These are phyloP conservation scores for Knoxdaviesia proteae DNA, from an alignment of 2,329 filamentous ascomycete species.

Conservation along the genomic window DNA sequence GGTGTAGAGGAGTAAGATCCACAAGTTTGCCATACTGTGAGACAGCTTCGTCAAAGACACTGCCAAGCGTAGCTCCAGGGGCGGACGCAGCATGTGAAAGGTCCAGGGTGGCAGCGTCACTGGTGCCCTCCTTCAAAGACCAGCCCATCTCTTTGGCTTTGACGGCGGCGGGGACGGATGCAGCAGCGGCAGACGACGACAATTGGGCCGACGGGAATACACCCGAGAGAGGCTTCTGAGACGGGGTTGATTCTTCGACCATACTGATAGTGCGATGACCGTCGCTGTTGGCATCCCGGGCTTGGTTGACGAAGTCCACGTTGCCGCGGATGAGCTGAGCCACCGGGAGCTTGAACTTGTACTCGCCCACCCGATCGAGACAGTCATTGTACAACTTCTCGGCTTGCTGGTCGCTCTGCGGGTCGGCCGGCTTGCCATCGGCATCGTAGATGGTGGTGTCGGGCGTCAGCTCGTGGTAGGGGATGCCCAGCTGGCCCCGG, in stretches of 20 bases:
- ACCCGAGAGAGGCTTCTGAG: slow-evolving; percentile 6
- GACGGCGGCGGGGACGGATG: slow-evolving; percentile 34
- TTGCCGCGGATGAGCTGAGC: slow-evolving; percentile 64
- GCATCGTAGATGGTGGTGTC: slow-evolving; percentile 78
- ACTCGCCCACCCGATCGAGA: slow-evolving; percentile 74
- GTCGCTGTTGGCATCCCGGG: slow-evolving; percentile 55
- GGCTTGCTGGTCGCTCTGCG: slow-evolving; percentile 57
- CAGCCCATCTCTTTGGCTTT: slow-evolving; percentile 71
- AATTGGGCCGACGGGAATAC: too few species aligned
- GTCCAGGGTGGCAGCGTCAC: slow-evolving; percentile 46
- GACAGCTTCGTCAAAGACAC: slow-evolving; percentile 83
- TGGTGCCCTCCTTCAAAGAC: slow-evolving; percentile 44
- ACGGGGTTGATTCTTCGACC: slow-evolving; percentile 10
- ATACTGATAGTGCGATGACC: slow-evolving; percentile 42
- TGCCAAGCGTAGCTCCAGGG: slow-evolving; percentile 57
- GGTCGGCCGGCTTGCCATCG: slow-evolving; percentile 58
- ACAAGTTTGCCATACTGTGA: slow-evolving; percentile 69
- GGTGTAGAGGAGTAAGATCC: slow-evolving; percentile 66
- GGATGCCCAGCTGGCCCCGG: slow-evolving; percentile 70
- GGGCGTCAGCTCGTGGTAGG: slow-evolving; percentile 63
- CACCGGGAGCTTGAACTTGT: slow-evolving; percentile 56
- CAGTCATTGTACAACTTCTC: slow-evolving; percentile 92
- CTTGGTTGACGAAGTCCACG: slow-evolving; percentile 59
- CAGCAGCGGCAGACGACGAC: neutral
- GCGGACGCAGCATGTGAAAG: slow-evolving; percentile 43